phyloP scores from a whole-genome alignment of 2,329 filamentous ascomycete species.

The Cytospora piceae region DNA sequence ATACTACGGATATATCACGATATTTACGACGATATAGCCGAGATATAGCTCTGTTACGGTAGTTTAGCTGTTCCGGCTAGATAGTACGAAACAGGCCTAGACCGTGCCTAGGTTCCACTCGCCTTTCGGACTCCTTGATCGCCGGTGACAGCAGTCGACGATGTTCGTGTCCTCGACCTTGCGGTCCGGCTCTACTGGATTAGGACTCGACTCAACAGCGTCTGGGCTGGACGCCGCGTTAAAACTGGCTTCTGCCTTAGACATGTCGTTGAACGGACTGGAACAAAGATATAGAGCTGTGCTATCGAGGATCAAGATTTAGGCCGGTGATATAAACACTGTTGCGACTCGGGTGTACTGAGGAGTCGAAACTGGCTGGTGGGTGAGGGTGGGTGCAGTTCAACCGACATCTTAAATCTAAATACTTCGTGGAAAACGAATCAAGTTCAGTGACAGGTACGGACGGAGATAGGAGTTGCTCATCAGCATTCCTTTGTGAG shows the following conservation, averaged over 20 bases:
- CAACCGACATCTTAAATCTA: not conserved
- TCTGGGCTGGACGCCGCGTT: not conserved
- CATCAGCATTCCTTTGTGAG: not conserved
- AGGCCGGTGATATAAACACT: too few species aligned
- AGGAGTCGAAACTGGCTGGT: too few species aligned
- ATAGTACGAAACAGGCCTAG: too few species aligned
- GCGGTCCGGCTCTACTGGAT: not conserved
- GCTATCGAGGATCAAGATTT: not conserved
- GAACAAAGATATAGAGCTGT: not conserved
- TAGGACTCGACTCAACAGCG: not conserved
- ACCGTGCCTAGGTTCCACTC: too few species aligned
- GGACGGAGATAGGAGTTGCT: not conserved
- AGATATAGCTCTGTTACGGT: too few species aligned
- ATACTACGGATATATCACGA: too few species aligned
- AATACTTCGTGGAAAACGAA: not conserved
- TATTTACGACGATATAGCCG: too few species aligned
- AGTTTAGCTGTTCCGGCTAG: too few species aligned
- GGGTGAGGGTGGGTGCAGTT: not conserved
- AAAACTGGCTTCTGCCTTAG: not conserved
- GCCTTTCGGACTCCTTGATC: too few species aligned
- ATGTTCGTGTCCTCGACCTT: not conserved
- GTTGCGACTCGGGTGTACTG: too few species aligned
- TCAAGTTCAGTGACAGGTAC: not conserved
- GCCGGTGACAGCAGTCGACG: constrained; percentile 48
- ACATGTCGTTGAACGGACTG: not conserved